Base-by-base conservation (phyloP, 2,329 filamentous ascomycete genomes). In the Colletotrichum lini region DNA sequence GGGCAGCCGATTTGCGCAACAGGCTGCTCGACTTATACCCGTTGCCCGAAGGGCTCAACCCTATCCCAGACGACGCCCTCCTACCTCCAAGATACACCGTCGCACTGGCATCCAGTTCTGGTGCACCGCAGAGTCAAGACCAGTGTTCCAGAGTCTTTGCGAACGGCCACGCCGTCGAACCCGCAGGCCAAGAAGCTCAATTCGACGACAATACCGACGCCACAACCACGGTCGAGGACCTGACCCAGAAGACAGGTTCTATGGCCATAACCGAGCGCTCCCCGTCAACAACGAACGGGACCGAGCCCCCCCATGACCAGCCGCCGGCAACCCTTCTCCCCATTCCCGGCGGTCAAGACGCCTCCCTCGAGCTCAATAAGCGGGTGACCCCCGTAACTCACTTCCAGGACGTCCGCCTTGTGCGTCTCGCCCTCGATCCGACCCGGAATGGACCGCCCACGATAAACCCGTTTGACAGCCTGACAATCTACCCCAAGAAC, bases 351-450 rank as follows among this genome's bases (percentile, higher is more conserved):
- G 84, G 88, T 2, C 83, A 90, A 73, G 81, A 80, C 0, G 93
- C 91, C 10, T 87, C 81, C 0, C 79, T 99, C 0, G 77, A 84
- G 0, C 79, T 82, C n/a, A 98, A 97, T 77, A 80, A 84, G 21
- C 89, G 95, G 18, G 80, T 97, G 7, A 99, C 96, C 0, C 91
- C 95, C 0, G 59, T 80, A 1, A 84, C 85, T 1, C 96, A 99
- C 82, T 98, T 94, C 92, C 96, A 99, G 83, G 96, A 99, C 82
- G 96, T 98, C 54, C 93, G 96, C 0, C 82, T 98, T n/a, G 87
- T 85, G 1, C 59, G 53, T 30, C 67, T 73, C 50, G 21, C 59
- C 23, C 26, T 74, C 12, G 45, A 40, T 67, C n/a, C 73, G 12
- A 72, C 7, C 65, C 72, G 21, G 26, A 76, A 2, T 73, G 75